Percentiles rank a stretch among this genome's conserved stretches.
Conservation (phyloP, 2,329 filamentous ascomycete species). For the Colletotrichum shisoi region DNA sequence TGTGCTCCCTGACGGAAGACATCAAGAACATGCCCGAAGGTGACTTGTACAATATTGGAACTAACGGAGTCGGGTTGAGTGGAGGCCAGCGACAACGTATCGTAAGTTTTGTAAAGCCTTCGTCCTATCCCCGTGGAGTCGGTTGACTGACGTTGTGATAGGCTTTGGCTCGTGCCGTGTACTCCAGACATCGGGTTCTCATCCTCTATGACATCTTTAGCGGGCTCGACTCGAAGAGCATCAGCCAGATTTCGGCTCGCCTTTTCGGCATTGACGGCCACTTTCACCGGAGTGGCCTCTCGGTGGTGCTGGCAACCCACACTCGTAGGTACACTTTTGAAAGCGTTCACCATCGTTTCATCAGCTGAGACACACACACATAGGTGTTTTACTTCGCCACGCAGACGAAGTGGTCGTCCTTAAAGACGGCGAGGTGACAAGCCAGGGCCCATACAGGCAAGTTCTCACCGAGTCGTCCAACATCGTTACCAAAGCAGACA, state of each 20-base stretch:
- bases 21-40: slow-evolving; percentile 40
- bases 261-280: slow-evolving; percentile 54
- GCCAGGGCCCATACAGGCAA: slow-evolving; percentile 6
- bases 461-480: background rate
- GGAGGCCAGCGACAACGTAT: slow-evolving; percentile 56
- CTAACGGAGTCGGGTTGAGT: slow-evolving; percentile 53
- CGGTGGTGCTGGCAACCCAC: slow-evolving; percentile 50
- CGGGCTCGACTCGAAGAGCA: slow-evolving; percentile 52
- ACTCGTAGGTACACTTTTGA: background rate
- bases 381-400: background rate
- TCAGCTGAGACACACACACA: background rate
- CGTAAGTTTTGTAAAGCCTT: slow-evolving; percentile 42
- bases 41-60: slow-evolving; percentile 47
- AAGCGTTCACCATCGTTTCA: background rate
- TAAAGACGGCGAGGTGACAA: background rate
- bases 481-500: background rate
- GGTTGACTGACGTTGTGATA: background rate
- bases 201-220: slow-evolving; percentile 59
- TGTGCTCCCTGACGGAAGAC: slow-evolving; percentile 46
- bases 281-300: slow-evolving; percentile 49
- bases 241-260: slow-evolving; percentile 52
- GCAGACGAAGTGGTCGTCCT: slow-evolving; percentile 17
- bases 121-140: too few species aligned
- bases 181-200: slow-evolving; percentile 50
- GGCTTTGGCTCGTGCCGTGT: slow-evolving; percentile 41